Base-by-base conservation (phyloP, 768 basidiomycete species). In the Tulasnella sp. region DNA sequence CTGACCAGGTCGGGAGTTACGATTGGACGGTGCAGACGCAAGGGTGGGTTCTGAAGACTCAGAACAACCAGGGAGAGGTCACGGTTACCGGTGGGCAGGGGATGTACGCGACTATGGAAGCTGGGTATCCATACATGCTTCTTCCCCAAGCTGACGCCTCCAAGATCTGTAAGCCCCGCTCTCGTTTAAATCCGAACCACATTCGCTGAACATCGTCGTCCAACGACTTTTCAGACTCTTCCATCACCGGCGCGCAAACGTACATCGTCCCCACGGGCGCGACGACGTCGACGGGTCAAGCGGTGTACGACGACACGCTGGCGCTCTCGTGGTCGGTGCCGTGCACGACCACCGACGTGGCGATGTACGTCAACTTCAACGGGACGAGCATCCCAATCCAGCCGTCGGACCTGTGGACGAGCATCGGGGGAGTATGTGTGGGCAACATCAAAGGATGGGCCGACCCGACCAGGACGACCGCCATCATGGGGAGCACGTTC, bases 401-500 rank as follows among this genome's bases (percentile, higher is more conserved):
- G 12, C 47, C 69, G 14, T n/a, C 41, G n/a, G 69, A 70, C 26
- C 19, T 70, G 34, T 70, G 44, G 47, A 52, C 34, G 17, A 37
- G 34, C 59, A n/a, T 70, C 34, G 69, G 69, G 0, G 67, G 67
- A 16, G 59, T 62, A 5, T 70, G 69, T 37, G 69, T 70, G 35
- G 69, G 69, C 17, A 70, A 70, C 59, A 52, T 70, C 42, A 70
- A 62, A 70, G 69, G 69, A 35, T 70, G 69, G 69, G 44, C 44
- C 14, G 69, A 70, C 26, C 69, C 44, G 4, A 37, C 69, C 22
- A 40, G 69, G 22, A 70, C 69, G 4, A 70, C 69, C 1, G 44
- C 29, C 34, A 62, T 70, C 69, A 59, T 70, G 44, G 69, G 69
- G 17, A 70, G 69, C 44, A 44, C 47, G 1, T 70, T 70, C 26